These are phyloP conservation scores for Colletotrichum musicola DNA, from an alignment of 2,329 filamentous ascomycete genomes.

Conservation along the genomic window DNA sequence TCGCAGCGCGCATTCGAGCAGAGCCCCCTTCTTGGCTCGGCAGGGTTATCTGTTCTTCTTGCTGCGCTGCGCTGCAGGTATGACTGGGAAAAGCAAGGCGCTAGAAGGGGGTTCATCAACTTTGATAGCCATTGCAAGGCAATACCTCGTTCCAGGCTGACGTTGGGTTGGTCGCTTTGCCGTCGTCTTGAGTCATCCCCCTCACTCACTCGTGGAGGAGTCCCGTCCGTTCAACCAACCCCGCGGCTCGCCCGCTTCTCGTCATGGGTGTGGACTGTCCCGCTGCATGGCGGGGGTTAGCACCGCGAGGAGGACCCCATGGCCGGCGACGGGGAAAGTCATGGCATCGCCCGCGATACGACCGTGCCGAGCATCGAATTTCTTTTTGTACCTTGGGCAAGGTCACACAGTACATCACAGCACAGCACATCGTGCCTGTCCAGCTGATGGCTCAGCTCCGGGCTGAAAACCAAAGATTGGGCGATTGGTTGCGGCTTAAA, in stretches of 20 bases:
- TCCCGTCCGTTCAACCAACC: conserved; percentile 18
- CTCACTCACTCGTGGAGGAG: conserved; percentile 20
- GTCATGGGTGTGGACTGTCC: conserved; percentile 9
- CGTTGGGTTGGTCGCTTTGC: conserved; percentile 24
- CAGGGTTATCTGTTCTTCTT: conserved; percentile 1
- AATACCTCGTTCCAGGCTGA: conserved; percentile 21
- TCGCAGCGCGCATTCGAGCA: not conserved
- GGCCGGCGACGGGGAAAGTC: conserved; percentile 28
- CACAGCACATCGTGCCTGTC: not conserved
- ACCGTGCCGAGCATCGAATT: not conserved
- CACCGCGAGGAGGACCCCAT: conserved; percentile 15
- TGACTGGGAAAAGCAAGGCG: conserved; percentile 9
- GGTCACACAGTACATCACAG: not conserved
- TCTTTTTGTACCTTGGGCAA: not conserved
- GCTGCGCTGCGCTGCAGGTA: conserved; percentile 6
- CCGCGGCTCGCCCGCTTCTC: conserved; percentile 25
- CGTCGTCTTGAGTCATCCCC: conserved; percentile 27
- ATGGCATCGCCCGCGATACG: conserved; percentile 19
- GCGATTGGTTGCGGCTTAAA: conserved; percentile 4
- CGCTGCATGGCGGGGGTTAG: conserved; percentile 15
- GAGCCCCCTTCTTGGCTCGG: conserved; percentile 30
- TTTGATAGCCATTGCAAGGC: not conserved
- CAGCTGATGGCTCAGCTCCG: not conserved
- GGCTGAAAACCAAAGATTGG: not conserved
- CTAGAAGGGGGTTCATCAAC: not conserved